phyloP scores from a whole-genome alignment of 2,329 filamentous ascomycete species.

The Cryphonectria naterciae region DNA sequence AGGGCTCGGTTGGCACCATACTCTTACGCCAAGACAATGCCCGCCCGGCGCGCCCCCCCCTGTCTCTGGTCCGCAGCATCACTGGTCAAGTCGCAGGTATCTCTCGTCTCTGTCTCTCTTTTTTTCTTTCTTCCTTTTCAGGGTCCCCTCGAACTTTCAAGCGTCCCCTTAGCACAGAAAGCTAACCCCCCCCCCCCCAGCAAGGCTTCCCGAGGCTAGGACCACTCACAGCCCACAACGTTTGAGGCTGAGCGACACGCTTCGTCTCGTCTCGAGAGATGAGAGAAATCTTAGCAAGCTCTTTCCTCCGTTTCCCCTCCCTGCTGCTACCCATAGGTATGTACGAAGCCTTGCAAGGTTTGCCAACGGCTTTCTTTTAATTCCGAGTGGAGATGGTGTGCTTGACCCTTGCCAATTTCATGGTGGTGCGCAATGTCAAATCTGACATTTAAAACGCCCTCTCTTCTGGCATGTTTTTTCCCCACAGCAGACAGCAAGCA shows the following conservation, averaged over 20 bases:
- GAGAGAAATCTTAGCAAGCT: not conserved
- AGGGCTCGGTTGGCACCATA: conserved; percentile 1
- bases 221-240: not conserved
- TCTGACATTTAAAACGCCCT: conserved; percentile 5
- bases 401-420: conserved; percentile 18
- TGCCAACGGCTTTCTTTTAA: not conserved
- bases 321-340: not conserved
- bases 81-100: not conserved
- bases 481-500: not conserved
- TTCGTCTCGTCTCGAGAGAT: conserved; percentile 16
- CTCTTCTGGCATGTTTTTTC: not conserved
- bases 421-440: not conserved
- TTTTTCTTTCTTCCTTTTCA: not conserved
- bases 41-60: not conserved
- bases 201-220: not conserved
- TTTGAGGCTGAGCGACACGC: conserved; percentile 14
- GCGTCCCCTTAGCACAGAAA: not conserved
- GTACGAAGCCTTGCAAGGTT: not conserved
- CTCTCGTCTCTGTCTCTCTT: no score
- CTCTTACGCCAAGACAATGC: conserved; percentile 7
- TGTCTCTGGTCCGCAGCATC: not conserved
- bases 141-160: not conserved
- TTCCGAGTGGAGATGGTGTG: not conserved
- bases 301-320: not conserved
- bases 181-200: not conserved